phyloP scores from a whole-genome alignment of 768 basidiomycete genomes.

The Tulasnella sp. region DNA sequence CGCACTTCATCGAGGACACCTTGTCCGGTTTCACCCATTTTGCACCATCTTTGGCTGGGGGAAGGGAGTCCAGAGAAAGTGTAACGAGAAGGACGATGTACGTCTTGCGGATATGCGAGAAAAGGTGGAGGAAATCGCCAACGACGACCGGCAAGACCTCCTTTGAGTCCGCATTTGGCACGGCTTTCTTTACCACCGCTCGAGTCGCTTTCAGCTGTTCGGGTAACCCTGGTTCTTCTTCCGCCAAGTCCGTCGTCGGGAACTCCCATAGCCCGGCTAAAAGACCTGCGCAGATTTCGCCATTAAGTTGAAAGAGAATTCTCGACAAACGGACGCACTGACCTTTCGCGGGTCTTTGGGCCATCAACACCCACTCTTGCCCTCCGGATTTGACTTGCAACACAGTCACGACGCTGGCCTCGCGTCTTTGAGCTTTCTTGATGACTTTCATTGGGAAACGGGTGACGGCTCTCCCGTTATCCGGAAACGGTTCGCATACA shows the following conservation, averaged over 20 bases:
- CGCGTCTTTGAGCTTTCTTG: conserved; percentile 73
- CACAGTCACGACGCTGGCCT: conserved; percentile 76
- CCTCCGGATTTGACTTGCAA: conserved; percentile 53
- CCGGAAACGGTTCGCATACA: conserved; percentile 48
- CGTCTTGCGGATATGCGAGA: conserved; percentile 85
- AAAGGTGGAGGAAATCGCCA: conserved; percentile 51
- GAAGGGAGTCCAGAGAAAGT: conserved; percentile 12
- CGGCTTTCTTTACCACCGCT: conserved; percentile 45
- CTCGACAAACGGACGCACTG: not conserved
- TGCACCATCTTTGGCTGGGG: not conserved
- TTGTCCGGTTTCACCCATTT: conserved; percentile 9
- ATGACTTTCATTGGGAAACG: conserved; percentile 80
- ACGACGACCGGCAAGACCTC: not conserved
- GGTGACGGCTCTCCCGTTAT: conserved; percentile 35
- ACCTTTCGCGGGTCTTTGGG: conserved; percentile 79
- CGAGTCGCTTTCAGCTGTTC: conserved; percentile 26
- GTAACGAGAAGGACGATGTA: conserved; percentile 28
- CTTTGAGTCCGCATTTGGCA: conserved; percentile 18
- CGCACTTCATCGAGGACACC: conserved; percentile 12
- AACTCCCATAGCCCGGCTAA: conserved; percentile 86
- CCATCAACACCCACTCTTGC: conserved; percentile 57
- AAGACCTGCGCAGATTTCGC: conserved; percentile 46
- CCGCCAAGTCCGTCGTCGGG: conserved; percentile 48
- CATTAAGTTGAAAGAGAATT: not conserved
- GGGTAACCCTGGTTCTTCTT: not conserved